Evolutionary conservation across 2,329 filamentous ascomycete genomes (phyloP), one percentile per base, ranked within the genome.

Genomic region (Dryadomyces quercivorus): DNA sequence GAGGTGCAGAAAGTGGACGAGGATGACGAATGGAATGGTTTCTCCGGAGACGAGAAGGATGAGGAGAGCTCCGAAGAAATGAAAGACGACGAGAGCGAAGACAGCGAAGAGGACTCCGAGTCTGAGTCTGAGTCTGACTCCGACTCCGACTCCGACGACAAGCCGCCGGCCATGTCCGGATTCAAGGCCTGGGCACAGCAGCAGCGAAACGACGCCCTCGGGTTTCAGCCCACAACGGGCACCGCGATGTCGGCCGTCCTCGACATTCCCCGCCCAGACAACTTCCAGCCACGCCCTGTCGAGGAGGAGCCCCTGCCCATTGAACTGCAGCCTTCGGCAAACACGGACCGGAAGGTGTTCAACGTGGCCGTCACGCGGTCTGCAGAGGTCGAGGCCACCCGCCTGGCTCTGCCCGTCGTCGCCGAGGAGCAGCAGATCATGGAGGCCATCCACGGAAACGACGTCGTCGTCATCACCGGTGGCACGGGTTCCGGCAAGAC

Each of bases 401-500:
- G 93, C 13, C 68, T 94, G 49, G 81, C 86, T 55, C 76, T 98
- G 16, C 93, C 93, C 0, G 88, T 98, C 1, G 89, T 97, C 1
- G 88, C 88, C 1, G 91, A 97, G 67, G 93, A 98, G 68, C 93
- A 98, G 65, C 90, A 86, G 63, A 91, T 98, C 34, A 97, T 98
- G 91, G 93, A 98, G 69, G 90, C 91, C 1, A 89, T 98, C 50
- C 86, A 96, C 68, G 92, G 92, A 65, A 86, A 96, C 66, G 80
- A 92, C 52, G 83, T 89, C 3, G 87, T 96, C 1, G 86, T 98
- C 12, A 82, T 98, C 8, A 96, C 92, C 71, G 93, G 93, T 69
- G 86, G 90, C 15, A 98, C 94, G 38, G 93, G 93, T 69, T 96
- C 90, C 59, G 93, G 93, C 66, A 98, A 98, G 70, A 98, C 94